Base-by-base conservation (phyloP, 208 protist genomes). In the Wallacemonas sp. region DNA sequence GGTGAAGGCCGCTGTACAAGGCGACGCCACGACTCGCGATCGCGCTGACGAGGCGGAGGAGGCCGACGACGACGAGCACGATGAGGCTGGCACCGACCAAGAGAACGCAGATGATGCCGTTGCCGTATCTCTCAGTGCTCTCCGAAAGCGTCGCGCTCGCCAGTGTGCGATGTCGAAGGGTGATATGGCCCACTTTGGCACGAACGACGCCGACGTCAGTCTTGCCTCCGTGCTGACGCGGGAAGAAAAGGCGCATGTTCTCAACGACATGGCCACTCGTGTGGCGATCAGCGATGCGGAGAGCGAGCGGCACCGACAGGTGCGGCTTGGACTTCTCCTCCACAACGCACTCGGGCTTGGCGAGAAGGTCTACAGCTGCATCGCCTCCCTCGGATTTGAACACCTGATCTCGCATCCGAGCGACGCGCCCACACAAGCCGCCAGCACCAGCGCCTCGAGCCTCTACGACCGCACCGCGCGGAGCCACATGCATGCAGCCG, bases 341-440 rank as follows among this genome's bases (percentile, higher is more conserved):
- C 54, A 73, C 22, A 24, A 45, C 0, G 56, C 72, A 6, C 63
- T 94, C 31, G 84, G 77, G 1, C 42, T 90, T n/a, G 79, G 72
- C 24, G 66, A 82, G 34, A 85, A 84, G 36, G 78, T 90, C 1
- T 91, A 87, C 64, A 75, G 75, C 19, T 94, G 88, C 68, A 69
- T 93, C 53, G 66, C 76, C 26, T 68, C 74, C 1, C 39, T 81
- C 27, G 80, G 77, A 41, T 80, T 86, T 55, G 76, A 83, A 46
- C 51, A 45, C 45, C 34, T 86, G 27, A 44, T 53, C 30, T 58
- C 51, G 28, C 51, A 58, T 6, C n/a, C 30, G n/a, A 49, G 17
- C n/a, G 24, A 61, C 8, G 62, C 60, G 12, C 9, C 28, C 47
- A 27, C 27, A 15, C 58, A 14, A 46, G 9, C 30, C 47, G 14